phyloP scores from a whole-genome alignment of 257 asterid genomes.

The Capsicum rhomboideum region DNA sequence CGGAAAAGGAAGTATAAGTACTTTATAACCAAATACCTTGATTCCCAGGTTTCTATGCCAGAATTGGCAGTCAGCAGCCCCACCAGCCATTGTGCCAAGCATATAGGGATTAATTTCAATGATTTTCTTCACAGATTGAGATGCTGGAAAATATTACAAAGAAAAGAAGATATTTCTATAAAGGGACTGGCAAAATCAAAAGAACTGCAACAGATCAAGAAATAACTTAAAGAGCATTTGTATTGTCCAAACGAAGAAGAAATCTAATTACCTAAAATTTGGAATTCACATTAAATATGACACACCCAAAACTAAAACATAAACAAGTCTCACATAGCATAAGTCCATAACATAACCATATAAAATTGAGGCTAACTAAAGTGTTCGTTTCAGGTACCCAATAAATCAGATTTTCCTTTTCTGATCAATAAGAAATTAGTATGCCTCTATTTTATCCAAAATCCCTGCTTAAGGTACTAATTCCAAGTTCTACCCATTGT shows the following conservation, averaged over 20 bases:
- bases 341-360: neutral
- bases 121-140: slow-evolving; percentile 84
- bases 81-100: slow-evolving; percentile 99
- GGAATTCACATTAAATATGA: neutral
- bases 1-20: neutral
- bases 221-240: neutral
- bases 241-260: neutral
- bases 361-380: too few species aligned
- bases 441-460: neutral
- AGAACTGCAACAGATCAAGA: neutral
- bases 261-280: neutral
- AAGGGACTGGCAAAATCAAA: neutral
- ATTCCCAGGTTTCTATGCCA: slow-evolving; percentile 86
- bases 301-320: neutral
- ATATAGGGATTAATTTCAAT: slow-evolving; percentile 85
- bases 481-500: neutral
- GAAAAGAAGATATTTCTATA: neutral
- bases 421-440: neutral
- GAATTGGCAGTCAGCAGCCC: slow-evolving; percentile 95
- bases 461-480: neutral
- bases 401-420: neutral
- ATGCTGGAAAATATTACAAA: slow-evolving; percentile 38
- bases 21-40: slow-evolving; percentile 32
- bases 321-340: neutral
- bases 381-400: neutral